Base-by-base conservation (phyloP, 805 yeast species). In the Candida pseudoglaebosa region DNA sequence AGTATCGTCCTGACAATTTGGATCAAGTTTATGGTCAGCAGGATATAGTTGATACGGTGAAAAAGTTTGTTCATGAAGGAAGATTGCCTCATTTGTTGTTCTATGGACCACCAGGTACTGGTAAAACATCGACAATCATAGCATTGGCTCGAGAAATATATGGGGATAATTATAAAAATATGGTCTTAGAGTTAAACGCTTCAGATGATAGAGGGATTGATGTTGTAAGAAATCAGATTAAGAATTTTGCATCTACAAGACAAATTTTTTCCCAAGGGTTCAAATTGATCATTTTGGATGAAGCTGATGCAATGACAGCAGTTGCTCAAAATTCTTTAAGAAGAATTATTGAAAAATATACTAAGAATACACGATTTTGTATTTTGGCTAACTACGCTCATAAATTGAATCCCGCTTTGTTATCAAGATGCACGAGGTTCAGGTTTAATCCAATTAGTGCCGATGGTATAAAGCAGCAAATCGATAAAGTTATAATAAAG, bases 181-280 rank as follows among this genome's bases (percentile, higher is more conserved):
- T 90, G 90, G 97, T 93, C 1, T 66, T 93, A 39, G 99, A 93
- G 57, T 72, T 93, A 59, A 93, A 93, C 62, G 99, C 99, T 3
- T 83, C 95, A 3, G 99, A 93, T 61, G 99, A 93, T 60, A 78
- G 99, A 65, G 99, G 99, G 48, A 93, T 93, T 49, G 95, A 88
- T 51, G 97, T 93, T 32, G 98, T 93, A n/a, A 77, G 99, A 47
- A 93, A 93, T 53, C 96, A 89, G 62, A 89, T 93, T 68, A 93
- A 93, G 71, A 89, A 84, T 50, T 93, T 93, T 67, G 99, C 99
- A 8, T 80, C 91, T 21, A 93, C 99, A 1, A 80, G 88, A 72
- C 99, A 93, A 59, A 91, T 93, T 38, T 93, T 91, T 62, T 72
- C 80, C 43, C 72, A 75, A 39, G 95, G 93, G 10, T 89, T 89